These are phyloP conservation scores for Dothistroma septosporum DNA, from an alignment of 2,329 filamentous ascomycete species.

Conservation along the genomic window DNA sequence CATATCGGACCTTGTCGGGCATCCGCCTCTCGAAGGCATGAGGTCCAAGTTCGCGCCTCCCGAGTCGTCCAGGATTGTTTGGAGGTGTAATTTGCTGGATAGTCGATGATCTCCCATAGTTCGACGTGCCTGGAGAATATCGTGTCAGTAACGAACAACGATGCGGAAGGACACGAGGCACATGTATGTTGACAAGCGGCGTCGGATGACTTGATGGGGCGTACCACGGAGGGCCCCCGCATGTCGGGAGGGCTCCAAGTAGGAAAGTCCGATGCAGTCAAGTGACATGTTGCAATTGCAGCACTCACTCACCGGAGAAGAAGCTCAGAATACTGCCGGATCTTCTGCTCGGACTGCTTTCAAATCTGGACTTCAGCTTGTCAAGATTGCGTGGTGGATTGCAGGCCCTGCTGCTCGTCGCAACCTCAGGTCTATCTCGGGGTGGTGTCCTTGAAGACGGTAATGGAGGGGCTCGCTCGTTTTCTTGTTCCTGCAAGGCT, in stretches of 20 bases:
- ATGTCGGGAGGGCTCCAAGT: not conserved
- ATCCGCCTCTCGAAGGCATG: constrained; percentile 46
- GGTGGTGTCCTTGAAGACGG: constrained; percentile 16
- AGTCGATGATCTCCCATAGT: constrained; percentile 8
- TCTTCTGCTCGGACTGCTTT: constrained; percentile 1
- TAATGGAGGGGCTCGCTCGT: constrained; percentile 25
- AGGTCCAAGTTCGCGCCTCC: constrained; percentile 46
- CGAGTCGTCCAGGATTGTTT: constrained; percentile 20
- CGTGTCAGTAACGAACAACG: not conserved
- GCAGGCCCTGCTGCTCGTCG: constrained; percentile 1
- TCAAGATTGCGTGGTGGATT: constrained; percentile 10
- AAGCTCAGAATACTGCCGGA: constrained; percentile 10
- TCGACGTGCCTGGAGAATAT: constrained; percentile 7
- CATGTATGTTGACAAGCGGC: not conserved
- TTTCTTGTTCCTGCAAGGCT: constrained; percentile 38
- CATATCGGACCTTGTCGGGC: constrained; percentile 42
- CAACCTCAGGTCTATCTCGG: not conserved
- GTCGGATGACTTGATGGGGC: not conserved
- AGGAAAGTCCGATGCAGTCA: not conserved
- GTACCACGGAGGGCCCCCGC: not conserved
- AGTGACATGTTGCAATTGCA: not conserved
- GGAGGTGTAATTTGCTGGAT: constrained; percentile 10
- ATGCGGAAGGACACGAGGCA: no score
- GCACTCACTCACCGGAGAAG: constrained; percentile 12
- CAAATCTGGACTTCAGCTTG: constrained; percentile 1